Evolutionary conservation across 345 rosid genomes (phyloP).

Genomic region (Salix udensis): DNA sequence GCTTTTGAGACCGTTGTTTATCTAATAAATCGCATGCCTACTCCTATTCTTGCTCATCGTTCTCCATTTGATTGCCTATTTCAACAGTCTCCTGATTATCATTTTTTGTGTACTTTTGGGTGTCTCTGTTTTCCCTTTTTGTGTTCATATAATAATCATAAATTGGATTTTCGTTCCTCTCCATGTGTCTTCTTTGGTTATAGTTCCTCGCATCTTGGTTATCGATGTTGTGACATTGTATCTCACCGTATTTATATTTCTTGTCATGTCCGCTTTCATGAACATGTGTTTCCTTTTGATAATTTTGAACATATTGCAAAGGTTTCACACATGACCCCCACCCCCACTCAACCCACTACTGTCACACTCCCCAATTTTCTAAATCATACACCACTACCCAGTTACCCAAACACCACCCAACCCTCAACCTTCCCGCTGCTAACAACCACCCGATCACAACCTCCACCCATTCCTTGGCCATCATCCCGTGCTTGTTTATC

Average conservation of each 20-base stretch:
- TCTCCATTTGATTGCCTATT: not conserved
- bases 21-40: not conserved
- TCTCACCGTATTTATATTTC: no score
- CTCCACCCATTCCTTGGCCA: accelerated
- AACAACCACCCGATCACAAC: accelerated
- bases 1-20: not conserved
- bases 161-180: no score
- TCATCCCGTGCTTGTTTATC: not conserved
- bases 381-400: not conserved
- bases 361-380: accelerated
- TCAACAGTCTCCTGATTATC: no score
- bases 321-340: not conserved
- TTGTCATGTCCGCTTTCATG: not conserved
- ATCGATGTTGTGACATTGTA: not conserved
- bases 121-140: no score
- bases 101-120: not conserved
- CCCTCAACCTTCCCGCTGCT: accelerated
- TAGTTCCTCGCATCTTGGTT: no score
- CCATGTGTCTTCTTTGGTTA: no score
- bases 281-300: no score
- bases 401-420: accelerated
- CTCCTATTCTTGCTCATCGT: not conserved
- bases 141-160: no score
- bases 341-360: no score
- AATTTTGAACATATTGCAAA: no score